Conservation (phyloP, 1,284 basidiomycete species). For the Crepidotus sp. region DNA sequence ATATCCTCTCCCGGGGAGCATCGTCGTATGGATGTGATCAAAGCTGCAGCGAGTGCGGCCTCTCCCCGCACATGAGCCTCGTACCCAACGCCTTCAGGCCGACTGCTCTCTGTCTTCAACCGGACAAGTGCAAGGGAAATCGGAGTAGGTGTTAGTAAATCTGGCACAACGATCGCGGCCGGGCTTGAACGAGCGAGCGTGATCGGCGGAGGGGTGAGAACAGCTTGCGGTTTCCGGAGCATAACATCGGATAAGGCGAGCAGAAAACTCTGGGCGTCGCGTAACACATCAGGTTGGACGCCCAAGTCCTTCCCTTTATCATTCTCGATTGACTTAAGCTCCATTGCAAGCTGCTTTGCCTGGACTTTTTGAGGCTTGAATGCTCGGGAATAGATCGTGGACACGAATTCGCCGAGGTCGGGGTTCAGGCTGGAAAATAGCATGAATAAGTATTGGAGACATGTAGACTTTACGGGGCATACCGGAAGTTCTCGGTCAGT, state of each 20-base stretch:
- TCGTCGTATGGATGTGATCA: slow-evolving; percentile 30
- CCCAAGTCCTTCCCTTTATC: slow-evolving; percentile 18
- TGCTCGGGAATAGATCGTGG: slow-evolving; percentile 37
- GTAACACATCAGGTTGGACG: slow-evolving; percentile 22
- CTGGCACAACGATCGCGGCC: slow-evolving; percentile 8
- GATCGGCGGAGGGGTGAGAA: slow-evolving; percentile 25
- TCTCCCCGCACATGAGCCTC: slow-evolving; percentile 38
- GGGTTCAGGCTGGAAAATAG: slow-evolving; percentile 32
- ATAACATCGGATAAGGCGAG: slow-evolving; percentile 32
- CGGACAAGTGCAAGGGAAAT: slow-evolving; percentile 35
- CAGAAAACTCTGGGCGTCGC: slow-evolving; percentile 26
- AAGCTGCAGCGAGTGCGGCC: slow-evolving; percentile 35
- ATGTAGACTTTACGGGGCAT: slow-evolving; percentile 9
- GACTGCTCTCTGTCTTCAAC: slow-evolving; percentile 25
- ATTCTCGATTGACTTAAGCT: slow-evolving; percentile 25
- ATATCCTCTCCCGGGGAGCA: slow-evolving; percentile 35
- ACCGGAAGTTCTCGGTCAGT: slow-evolving; percentile 40
- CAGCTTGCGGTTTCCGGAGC: slow-evolving; percentile 29
- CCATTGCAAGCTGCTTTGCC: slow-evolving; percentile 29
- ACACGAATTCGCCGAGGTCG: slow-evolving; percentile 41
- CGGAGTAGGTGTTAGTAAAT: slow-evolving; percentile 22
- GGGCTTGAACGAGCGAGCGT: slow-evolving; percentile 1
- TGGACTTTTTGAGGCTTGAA: slow-evolving; percentile 41
- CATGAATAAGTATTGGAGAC: neutral
- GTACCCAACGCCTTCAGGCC: slow-evolving; percentile 29